Percentiles rank a stretch among this genome's conserved stretches.
Conservation (phyloP, 2,329 filamentous ascomycete genomes). For the Ophiostoma pallidulum region DNA sequence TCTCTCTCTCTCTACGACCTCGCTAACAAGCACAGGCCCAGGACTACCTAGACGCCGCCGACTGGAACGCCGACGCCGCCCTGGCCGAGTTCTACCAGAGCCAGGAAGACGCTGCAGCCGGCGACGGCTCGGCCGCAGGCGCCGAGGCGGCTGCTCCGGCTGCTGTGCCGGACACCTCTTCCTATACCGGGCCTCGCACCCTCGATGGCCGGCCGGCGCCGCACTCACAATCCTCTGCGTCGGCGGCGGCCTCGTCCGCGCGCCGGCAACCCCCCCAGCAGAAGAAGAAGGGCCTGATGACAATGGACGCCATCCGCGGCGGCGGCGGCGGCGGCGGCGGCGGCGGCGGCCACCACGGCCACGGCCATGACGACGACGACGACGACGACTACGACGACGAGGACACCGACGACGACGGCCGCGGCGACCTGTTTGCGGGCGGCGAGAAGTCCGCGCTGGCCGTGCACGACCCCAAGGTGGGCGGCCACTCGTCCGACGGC, state of each 20-base stretch:
- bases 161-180: slow-evolving; percentile 27
- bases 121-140: slow-evolving; percentile 34
- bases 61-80: slow-evolving; percentile 58
- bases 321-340: slow-evolving; percentile 33
- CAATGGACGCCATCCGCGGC: slow-evolving; percentile 46
- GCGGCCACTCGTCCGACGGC: slow-evolving; percentile 33
- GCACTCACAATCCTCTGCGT: slow-evolving; percentile 26
- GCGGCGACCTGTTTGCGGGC: slow-evolving; percentile 67
- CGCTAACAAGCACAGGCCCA: slow-evolving; percentile 53
- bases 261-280: slow-evolving; percentile 30
- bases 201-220: slow-evolving; percentile 53
- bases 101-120: slow-evolving; percentile 39
- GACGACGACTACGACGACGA: slow-evolving; percentile 50
- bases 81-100: slow-evolving; percentile 53
- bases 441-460: slow-evolving; percentile 73
- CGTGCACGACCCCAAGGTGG: slow-evolving; percentile 48
- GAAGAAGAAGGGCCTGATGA: slow-evolving; percentile 53
- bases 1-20: background rate
- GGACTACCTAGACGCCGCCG: slow-evolving; percentile 53
- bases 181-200: slow-evolving; percentile 52
- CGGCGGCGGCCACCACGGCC: slow-evolving; percentile 44
- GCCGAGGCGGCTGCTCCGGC: slow-evolving; percentile 30
- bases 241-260: slow-evolving; percentile 20
- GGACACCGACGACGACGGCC: slow-evolving; percentile 47
- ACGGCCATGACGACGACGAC: slow-evolving; percentile 48